Evolutionary conservation across 192 early-diverging fungal genomes (phyloP).

Genomic region (Jimgerdemannia lactiflua): DNA sequence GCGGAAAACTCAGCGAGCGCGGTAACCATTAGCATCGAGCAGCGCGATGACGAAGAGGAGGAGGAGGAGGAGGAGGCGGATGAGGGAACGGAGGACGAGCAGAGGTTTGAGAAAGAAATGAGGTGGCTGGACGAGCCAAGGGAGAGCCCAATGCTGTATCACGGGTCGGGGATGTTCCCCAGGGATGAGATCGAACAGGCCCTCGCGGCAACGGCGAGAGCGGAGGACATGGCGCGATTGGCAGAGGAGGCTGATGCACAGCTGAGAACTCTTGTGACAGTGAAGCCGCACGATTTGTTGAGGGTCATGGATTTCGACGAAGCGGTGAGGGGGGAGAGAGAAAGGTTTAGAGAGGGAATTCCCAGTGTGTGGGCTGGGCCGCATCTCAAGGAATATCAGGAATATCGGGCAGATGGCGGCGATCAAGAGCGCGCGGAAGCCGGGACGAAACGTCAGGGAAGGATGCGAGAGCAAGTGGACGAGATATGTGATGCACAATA

Average conservation of each 20-base stretch:
- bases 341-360: no score
- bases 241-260: neutral
- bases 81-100: constrained; percentile 18
- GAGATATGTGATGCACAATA: no score
- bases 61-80: constrained; percentile 14
- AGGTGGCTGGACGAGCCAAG: neutral
- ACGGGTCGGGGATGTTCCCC: no score
- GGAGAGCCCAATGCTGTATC: neutral
- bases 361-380: no score
- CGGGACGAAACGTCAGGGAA: no score
- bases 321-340: neutral
- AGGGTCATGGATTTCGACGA: neutral
- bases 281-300: neutral
- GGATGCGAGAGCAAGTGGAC: no score
- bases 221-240: neutral
- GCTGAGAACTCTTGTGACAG: neutral
- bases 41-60: neutral
- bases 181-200: neutral
- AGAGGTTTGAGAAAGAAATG: constrained; percentile 21
- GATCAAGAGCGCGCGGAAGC: no score
- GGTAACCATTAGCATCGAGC: no score
- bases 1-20: neutral
- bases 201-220: neutral
- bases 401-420: no score
- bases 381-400: no score